phyloP scores from a whole-genome alignment of 805 yeast species.

The Wickerhamiella vanderwaltii region DNA sequence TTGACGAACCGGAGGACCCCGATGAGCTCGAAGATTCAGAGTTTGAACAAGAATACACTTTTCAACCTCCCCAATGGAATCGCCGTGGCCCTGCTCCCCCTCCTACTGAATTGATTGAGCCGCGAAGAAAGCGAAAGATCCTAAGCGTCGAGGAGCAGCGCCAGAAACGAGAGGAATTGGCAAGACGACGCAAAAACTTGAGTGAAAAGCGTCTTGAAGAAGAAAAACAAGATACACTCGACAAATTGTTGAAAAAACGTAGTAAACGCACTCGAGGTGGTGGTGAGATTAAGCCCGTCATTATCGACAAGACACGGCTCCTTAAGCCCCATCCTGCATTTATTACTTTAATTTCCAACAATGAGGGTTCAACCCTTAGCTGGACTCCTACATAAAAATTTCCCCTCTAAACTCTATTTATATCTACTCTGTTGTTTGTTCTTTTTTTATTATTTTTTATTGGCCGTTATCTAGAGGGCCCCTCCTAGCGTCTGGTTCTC shows the following conservation, averaged over 20 bases:
- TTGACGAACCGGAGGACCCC: conserved; percentile 16
- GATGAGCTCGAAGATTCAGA: conserved; percentile 19
- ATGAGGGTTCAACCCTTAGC: not conserved
- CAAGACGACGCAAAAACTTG: conserved; percentile 76
- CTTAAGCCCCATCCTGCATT: conserved; percentile 3
- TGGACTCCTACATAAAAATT: not conserved
- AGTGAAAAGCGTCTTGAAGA: conserved; percentile 75
- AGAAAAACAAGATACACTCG: conserved; percentile 84
- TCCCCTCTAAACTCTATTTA: not conserved
- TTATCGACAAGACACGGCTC: not conserved
- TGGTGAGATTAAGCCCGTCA: not conserved
- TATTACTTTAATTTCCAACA: not conserved
- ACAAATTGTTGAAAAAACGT: conserved; percentile 70
- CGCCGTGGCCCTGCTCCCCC: conserved; percentile 32
- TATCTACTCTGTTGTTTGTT: not conserved
- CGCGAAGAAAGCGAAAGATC: conserved; percentile 36
- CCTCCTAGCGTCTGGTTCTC: too few relatives aligned
- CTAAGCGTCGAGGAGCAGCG: conserved; percentile 78
- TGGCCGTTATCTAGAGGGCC: too few relatives aligned
- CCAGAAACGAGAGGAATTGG: conserved; percentile 70
- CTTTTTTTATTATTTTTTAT: not conserved
- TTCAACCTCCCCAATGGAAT: conserved; percentile 28
- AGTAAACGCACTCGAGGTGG: conserved; percentile 32
- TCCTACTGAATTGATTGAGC: conserved; percentile 23
- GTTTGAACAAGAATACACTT: conserved; percentile 16